Evolutionary conservation across 495 filamentous ascomycete species (phyloP).

Genomic region (Talaromyces adpressus): DNA sequence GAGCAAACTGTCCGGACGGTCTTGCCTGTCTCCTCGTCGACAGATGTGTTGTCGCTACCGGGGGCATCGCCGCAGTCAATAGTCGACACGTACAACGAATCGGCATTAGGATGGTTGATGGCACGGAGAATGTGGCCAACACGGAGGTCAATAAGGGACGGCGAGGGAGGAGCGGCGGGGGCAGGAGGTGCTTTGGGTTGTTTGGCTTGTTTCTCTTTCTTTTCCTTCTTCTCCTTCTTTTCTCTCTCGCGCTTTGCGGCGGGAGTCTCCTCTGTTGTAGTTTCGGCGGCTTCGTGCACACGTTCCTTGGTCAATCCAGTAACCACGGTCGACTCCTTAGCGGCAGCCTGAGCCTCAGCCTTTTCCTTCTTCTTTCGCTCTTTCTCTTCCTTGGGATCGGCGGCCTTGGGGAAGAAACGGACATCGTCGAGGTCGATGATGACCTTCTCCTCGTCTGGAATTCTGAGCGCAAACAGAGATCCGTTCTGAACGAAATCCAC

Average conservation of each 20-base stretch:
- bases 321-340: slow-evolving; percentile 31
- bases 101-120: slow-evolving; percentile 90
- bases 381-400: slow-evolving; percentile 83
- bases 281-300: slow-evolving; percentile 31
- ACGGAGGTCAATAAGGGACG: slow-evolving; percentile 83
- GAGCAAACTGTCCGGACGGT: slow-evolving; percentile 93
- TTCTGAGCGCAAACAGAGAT: slow-evolving; percentile 62
- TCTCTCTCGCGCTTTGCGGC: slow-evolving; percentile 24
- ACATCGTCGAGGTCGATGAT: slow-evolving; percentile 72
- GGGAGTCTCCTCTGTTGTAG: slow-evolving; percentile 34
- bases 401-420: slow-evolving; percentile 70
- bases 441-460: slow-evolving; percentile 72
- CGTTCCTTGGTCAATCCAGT: slow-evolving; percentile 36
- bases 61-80: slow-evolving; percentile 88
- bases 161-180: slow-evolving; percentile 64
- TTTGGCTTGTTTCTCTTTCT: slow-evolving; percentile 73
- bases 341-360: slow-evolving; percentile 46
- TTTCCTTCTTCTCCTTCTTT: slow-evolving; percentile 72
- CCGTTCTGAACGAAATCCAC: slow-evolving; percentile 94
- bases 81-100: slow-evolving; percentile 92
- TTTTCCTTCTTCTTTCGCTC: slow-evolving; percentile 84
- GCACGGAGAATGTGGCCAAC: slow-evolving; percentile 96
- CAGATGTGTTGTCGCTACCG: slow-evolving; percentile 74
- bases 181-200: slow-evolving; percentile 56
- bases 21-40: slow-evolving; percentile 73